Conservation (phyloP, 352 stramenopile genomes). For the Globisporangium irregulare region DNA sequence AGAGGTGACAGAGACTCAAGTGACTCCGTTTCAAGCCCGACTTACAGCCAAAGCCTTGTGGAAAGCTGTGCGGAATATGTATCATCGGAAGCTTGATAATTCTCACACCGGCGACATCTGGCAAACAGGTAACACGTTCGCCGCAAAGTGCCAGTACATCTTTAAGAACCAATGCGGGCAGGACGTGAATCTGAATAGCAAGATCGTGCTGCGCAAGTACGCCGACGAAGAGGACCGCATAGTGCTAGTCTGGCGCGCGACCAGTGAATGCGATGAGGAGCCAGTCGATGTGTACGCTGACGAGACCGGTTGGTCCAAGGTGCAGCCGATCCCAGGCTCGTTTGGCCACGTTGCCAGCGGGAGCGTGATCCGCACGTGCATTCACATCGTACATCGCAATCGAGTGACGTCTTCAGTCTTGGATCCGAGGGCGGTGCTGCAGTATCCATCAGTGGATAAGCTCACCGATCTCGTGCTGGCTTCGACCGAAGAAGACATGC, state of each 20-base stretch:
- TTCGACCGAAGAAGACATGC: constrained; percentile 7
- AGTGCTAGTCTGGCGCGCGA: constrained; percentile 17
- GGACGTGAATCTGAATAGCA: constrained; percentile 7
- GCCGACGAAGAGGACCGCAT: not conserved
- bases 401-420: not conserved
- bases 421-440: not conserved
- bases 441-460: not conserved
- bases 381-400: constrained; percentile 9
- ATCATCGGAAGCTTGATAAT: not conserved
- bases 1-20: constrained; percentile 4
- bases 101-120: not conserved
- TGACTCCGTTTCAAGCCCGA: constrained; percentile 8
- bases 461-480: not conserved
- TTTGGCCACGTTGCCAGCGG: not conserved
- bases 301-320: constrained; percentile 12
- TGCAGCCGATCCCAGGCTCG: not conserved
- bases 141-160: constrained; percentile 4
- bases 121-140: constrained; percentile 12
- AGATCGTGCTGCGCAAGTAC: constrained; percentile 12
- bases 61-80: not conserved
- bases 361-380: constrained; percentile 8
- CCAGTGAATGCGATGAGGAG: not conserved
- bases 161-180: not conserved
- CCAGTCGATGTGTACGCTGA: not conserved
- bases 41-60: constrained; percentile 4